Conservation (phyloP, 2,329 filamentous ascomycete genomes). For the Beauveria medogensis region DNA sequence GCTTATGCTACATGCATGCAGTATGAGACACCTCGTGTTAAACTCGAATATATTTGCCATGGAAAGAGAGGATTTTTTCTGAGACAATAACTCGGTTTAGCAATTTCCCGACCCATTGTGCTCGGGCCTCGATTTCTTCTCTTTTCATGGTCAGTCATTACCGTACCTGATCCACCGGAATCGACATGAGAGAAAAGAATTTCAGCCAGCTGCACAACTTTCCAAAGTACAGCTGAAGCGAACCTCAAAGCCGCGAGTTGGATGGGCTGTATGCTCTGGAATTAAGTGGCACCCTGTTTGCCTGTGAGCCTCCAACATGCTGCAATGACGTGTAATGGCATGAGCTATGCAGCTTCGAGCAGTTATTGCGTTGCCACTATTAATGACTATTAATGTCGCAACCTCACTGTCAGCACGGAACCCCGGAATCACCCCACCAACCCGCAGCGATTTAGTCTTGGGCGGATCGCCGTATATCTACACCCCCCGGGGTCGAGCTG, state of each 20-base stretch:
- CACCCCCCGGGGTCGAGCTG: too few relatives aligned
- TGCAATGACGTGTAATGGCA: neutral
- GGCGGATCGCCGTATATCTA: too few relatives aligned
- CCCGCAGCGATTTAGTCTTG: too few relatives aligned
- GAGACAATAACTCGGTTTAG: neutral
- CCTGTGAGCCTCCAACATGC: neutral
- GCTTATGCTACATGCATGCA: neutral
- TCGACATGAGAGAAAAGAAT: neutral
- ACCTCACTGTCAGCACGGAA: neutral
- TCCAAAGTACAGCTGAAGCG: neutral
- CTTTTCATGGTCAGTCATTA: neutral
- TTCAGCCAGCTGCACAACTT: neutral
- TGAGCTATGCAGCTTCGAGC: neutral
- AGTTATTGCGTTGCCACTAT: neutral
- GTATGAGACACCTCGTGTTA: neutral
- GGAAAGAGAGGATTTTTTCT: neutral
- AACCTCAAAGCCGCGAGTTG: neutral
- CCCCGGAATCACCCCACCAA: too few relatives aligned
- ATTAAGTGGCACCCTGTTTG: neutral
- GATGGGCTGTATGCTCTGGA: neutral
- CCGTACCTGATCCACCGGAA: neutral
- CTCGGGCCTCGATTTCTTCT: neutral
- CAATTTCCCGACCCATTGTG: neutral
- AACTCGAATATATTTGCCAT: neutral
- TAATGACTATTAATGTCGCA: neutral